These are phyloP conservation scores for Colletotrichum musae DNA, from an alignment of 2,329 filamentous ascomycete genomes.

Conservation along the genomic window DNA sequence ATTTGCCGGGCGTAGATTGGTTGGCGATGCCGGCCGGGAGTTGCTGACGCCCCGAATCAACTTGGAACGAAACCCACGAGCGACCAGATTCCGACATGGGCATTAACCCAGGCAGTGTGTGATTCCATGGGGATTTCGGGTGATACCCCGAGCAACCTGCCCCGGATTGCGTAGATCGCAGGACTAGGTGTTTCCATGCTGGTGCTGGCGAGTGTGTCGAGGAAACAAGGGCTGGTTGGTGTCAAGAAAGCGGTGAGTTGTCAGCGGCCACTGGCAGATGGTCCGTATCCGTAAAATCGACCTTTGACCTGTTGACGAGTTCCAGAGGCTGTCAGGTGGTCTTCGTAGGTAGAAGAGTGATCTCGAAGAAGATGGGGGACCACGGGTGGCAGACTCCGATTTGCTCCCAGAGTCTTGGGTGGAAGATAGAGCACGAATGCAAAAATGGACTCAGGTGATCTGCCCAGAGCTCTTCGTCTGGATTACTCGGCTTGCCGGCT, in stretches of 20 bases:
- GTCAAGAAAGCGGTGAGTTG: conserved; percentile 23
- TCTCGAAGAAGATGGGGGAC: background rate
- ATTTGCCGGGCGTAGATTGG: conserved; percentile 21
- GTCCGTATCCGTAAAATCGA: background rate
- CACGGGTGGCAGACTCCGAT: conserved; percentile 5
- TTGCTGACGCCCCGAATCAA: conserved; percentile 4
- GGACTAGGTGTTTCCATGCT: conserved; percentile 14
- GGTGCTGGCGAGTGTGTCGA: conserved; percentile 8
- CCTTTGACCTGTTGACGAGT: background rate
- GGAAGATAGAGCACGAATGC: background rate
- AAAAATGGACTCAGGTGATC: background rate
- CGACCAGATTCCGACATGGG: conserved; percentile 19
- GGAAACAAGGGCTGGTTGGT: background rate
- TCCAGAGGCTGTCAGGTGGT: too few species aligned
- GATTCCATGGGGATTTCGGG: background rate
- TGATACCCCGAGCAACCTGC: background rate
- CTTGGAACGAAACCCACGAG: background rate
- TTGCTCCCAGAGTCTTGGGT: background rate
- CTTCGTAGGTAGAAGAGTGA: background rate
- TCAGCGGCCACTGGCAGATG: background rate
- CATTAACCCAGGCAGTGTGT: background rate
- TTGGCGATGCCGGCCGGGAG: conserved; percentile 22
- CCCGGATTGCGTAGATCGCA: conserved; percentile 22
- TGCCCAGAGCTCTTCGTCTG: background rate
- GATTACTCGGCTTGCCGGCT: background rate